Evolutionary conservation across 345 rosid species (phyloP), one percentile per base, ranked within the genome.

Genomic region (Geranium rotundifolium): DNA sequence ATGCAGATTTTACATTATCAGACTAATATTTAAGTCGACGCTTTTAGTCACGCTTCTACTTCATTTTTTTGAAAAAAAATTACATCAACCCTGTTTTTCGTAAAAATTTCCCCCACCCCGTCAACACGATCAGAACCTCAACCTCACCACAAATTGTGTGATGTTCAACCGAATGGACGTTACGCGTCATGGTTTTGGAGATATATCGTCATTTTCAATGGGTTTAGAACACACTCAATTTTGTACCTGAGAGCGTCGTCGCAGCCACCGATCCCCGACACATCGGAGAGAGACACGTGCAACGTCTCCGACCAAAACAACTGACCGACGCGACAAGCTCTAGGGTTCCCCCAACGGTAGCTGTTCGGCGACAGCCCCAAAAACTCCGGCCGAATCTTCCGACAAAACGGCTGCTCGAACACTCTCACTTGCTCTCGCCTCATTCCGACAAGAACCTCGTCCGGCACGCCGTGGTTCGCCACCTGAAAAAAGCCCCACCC

Each of bases 401-500:
- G 67, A 4, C 57, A 17, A 49, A 88, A 88, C 2, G 96, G 82
- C 29, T 67, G 77, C 29, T 74, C 66, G 65, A 91, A 91, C 29
- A 79, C 71, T 56, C 67, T 74, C 67, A 58, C 69, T 41, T 77
- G 78, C 67, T 84, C 88, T 2, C 7, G 0, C 52, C 56, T 64
- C 85, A 86, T 73, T 56, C 69, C 71, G 54, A 73, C 78, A 41
- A 80, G 59, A 4, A 79, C 65, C 30, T 80, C 76, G 12, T 17
- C 61, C 1, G 82, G 71, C 39, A 91, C 63, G 57, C 84, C 96
- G 72, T 91, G 95, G 62, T 86, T 88, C 62, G 76, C 69, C 2
- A 85, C 65, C 69, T 88, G 90, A 64, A 88, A 91, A 68, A 88
- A 91, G 0, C 96, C 97, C 91, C 89, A 91, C 64, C 77, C 72